These are phyloP conservation scores for Ilyonectria sp. DNA, from an alignment of 2,329 filamentous ascomycete species.

Conservation along the genomic window DNA sequence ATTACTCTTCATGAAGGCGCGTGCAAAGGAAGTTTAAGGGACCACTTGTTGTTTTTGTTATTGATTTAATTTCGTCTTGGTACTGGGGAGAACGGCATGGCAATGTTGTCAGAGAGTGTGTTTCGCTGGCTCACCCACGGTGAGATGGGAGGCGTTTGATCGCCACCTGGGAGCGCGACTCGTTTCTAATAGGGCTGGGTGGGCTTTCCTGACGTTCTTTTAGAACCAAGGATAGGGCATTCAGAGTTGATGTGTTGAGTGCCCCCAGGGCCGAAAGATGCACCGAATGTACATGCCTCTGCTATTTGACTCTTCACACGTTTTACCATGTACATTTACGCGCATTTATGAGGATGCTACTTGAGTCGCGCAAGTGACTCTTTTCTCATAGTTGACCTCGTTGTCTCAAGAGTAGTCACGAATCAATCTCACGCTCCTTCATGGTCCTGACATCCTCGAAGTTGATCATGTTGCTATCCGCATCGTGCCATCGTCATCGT, in stretches of 20 bases:
- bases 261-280: constrained; percentile 29
- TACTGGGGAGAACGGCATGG: constrained; percentile 30
- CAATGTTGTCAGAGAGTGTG: constrained; percentile 28
- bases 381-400: constrained; percentile 4
- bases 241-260: constrained; percentile 35
- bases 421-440: not conserved
- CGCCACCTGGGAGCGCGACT: constrained; percentile 4
- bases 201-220: constrained; percentile 31
- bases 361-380: constrained; percentile 18
- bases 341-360: constrained; percentile 16
- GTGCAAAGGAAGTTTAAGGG: constrained; percentile 40
- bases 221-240: constrained; percentile 33
- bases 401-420: not conserved
- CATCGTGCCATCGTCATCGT: constrained; percentile 8
- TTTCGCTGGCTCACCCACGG: constrained; percentile 7
- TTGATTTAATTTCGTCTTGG: constrained; percentile 30
- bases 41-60: constrained; percentile 20
- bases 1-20: constrained; percentile 47
- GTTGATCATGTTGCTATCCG: constrained; percentile 13
- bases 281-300: constrained; percentile 39
- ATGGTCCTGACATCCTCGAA: not conserved
- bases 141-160: constrained; percentile 8
- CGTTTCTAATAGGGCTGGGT: constrained; percentile 35
- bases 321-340: constrained; percentile 38
- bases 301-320: constrained; percentile 20